These are phyloP conservation scores for Psidium guajava DNA, from an alignment of 345 rosid genomes.

Conservation along the genomic window DNA sequence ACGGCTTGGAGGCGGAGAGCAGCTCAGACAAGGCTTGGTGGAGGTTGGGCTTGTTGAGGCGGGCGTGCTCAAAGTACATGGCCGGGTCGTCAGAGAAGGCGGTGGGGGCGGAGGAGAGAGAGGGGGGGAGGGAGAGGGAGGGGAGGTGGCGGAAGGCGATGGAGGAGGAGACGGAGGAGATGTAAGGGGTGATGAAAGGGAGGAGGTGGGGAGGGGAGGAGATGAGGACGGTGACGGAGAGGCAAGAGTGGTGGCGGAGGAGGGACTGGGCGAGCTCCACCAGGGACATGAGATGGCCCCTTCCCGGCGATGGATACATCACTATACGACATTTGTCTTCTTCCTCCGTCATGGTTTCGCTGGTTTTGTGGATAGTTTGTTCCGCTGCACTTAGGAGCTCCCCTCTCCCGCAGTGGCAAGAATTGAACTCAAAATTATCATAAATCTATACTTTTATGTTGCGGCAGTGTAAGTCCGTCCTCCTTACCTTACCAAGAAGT, in stretches of 20 bases:
- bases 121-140: slow-evolving; percentile 2
- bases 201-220: not conserved
- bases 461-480: not conserved
- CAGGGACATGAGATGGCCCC: slow-evolving; percentile 11
- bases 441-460: not conserved
- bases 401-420: not conserved
- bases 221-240: slow-evolving; percentile 7
- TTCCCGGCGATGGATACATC: slow-evolving; percentile 10
- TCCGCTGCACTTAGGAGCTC: not conserved
- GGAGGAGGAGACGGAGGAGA: slow-evolving; percentile 3
- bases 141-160: slow-evolving; percentile 20
- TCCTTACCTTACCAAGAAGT: not conserved
- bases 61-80: not conserved
- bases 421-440: too few species aligned
- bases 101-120: not conserved
- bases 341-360: not conserved
- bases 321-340: slow-evolving; percentile 3
- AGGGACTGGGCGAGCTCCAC: slow-evolving; percentile 9
- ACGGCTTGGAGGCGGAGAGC: not conserved
- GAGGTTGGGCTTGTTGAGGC: slow-evolving; percentile 13
- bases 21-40: slow-evolving; percentile 2
- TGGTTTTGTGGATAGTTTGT: not conserved
- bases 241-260: slow-evolving; percentile 4
- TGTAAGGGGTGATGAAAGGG: not conserved
- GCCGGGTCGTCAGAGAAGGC: not conserved